A percentile compares a stretch with the other conserved stretches of the same genome.
phyloP scores from a whole-genome alignment of 768 basidiomycete species.

The Lanmaoa pseudosensibilis region DNA sequence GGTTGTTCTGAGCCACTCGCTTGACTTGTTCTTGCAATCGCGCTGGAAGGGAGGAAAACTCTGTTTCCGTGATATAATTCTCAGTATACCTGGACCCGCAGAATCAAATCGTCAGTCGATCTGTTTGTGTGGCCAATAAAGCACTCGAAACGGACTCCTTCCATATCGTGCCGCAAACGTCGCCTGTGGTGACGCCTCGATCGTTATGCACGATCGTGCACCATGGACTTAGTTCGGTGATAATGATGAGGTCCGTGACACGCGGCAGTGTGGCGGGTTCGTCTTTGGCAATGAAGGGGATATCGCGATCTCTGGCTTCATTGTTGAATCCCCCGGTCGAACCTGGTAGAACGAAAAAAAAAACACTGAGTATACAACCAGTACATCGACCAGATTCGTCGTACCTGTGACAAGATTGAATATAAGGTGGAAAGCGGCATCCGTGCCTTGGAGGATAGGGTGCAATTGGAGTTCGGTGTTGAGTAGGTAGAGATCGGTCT shows the following conservation, averaged over 20 bases:
- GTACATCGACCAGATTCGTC: conserved; percentile 1
- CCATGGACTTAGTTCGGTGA: conserved; percentile 70
- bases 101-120: conserved; percentile 12
- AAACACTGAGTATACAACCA: not conserved
- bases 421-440: conserved; percentile 56
- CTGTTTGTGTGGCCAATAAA: not conserved
- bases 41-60: conserved; percentile 58
- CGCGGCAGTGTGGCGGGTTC: conserved; percentile 73
- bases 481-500: conserved; percentile 81
- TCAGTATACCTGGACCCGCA: conserved; percentile 59
- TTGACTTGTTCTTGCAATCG: conserved; percentile 74
- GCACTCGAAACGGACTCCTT: conserved; percentile 58
- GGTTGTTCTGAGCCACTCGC: conserved; percentile 49
- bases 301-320: conserved; percentile 57
- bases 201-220: conserved; percentile 73
- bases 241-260: conserved; percentile 56
- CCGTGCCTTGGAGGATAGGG: conserved; percentile 62
- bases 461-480: conserved; percentile 67
- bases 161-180: conserved; percentile 71
- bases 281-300: conserved; percentile 52
- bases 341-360: conserved; percentile 36
- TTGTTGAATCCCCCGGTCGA: conserved; percentile 62
- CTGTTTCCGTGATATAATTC: conserved; percentile 61
- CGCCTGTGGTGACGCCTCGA: conserved; percentile 70
- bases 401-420: conserved; percentile 72